Conservation (phyloP, 768 basidiomycete genomes). For the Leccinum longicurvipes region DNA sequence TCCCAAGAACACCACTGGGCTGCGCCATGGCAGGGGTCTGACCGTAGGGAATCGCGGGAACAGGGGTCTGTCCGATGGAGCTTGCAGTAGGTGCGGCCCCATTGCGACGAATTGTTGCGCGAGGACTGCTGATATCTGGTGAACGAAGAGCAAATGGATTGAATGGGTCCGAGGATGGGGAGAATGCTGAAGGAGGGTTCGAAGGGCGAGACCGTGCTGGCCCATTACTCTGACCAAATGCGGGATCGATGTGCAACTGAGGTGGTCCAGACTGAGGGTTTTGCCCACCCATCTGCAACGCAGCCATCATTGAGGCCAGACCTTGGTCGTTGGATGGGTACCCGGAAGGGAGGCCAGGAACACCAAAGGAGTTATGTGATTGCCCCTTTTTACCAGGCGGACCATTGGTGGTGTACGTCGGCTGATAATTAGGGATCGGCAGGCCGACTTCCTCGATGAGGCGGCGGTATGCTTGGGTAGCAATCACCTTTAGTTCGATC, state of each 20-base stretch:
- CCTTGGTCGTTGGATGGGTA: constrained; percentile 83
- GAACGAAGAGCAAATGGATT: constrained; percentile 54
- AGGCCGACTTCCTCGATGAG: constrained; percentile 94
- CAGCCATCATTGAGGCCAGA: constrained; percentile 90
- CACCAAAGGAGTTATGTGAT: constrained; percentile 53
- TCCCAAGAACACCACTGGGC: constrained; percentile 53
- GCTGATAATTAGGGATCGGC: constrained; percentile 84
- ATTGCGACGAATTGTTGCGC: constrained; percentile 46
- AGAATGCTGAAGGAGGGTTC: constrained; percentile 45
- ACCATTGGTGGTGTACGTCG: constrained; percentile 63
- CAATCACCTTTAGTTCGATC: constrained; percentile 86
- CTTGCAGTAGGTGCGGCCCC: constrained; percentile 33
- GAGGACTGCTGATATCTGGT: constrained; percentile 50
- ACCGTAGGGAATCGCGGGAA: constrained; percentile 47
- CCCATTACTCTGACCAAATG: constrained; percentile 43
- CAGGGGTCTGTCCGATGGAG: constrained; percentile 24
- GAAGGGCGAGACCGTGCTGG: constrained; percentile 46
- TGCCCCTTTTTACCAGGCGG: constrained; percentile 58
- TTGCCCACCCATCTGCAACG: constrained; percentile 86
- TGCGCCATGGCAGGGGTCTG: constrained; percentile 63
- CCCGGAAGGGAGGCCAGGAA: constrained; percentile 74
- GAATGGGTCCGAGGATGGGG: constrained; percentile 53
- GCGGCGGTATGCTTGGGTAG: constrained; percentile 91
- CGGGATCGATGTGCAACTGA: constrained; percentile 68
- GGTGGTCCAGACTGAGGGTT: constrained; percentile 78